Percentiles rank a stretch among this genome's conserved stretches.
phyloP scores from a whole-genome alignment of 768 basidiomycete species.

The Nidularia sp. region DNA sequence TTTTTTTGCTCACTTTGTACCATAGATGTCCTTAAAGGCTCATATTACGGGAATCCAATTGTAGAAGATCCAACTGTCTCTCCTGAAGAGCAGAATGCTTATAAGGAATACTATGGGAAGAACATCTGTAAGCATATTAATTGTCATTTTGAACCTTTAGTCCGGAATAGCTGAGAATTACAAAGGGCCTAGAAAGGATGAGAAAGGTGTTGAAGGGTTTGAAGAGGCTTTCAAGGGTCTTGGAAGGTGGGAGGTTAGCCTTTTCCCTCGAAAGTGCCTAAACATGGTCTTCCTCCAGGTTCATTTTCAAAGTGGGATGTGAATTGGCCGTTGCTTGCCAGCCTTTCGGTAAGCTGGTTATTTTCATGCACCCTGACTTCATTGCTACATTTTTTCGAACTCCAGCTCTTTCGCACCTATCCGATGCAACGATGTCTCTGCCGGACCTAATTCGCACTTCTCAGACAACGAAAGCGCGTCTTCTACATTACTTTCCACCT shows the following conservation, averaged over 20 bases:
- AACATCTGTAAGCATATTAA: slow-evolving; percentile 71
- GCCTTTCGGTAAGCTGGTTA: slow-evolving; percentile 62
- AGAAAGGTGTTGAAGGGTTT: slow-evolving; percentile 67
- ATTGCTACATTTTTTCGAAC: neutral
- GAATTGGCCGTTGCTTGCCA: slow-evolving; percentile 86
- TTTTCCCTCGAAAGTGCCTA: too few relatives aligned
- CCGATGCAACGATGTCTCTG: slow-evolving; percentile 65
- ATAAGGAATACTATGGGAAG: slow-evolving; percentile 81
- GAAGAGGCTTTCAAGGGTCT: slow-evolving; percentile 86
- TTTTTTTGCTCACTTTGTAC: neutral
- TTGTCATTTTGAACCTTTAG: neutral
- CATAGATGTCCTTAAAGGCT: slow-evolving; percentile 82
- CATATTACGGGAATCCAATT: slow-evolving; percentile 88
- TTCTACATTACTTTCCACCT: slow-evolving; percentile 95
- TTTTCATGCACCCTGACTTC: neutral
- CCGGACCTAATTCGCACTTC: slow-evolving; percentile 69
- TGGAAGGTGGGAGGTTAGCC: slow-evolving; percentile 44
- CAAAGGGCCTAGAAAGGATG: slow-evolving; percentile 56
- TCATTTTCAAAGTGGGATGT: slow-evolving; percentile 80
- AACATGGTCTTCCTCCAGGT: slow-evolving; percentile 31
- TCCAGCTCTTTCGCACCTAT: slow-evolving; percentile 61
- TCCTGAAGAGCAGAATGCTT: slow-evolving; percentile 43
- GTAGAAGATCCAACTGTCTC: slow-evolving; percentile 64
- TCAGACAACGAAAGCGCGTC: slow-evolving; percentile 84
- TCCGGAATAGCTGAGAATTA: neutral